Evolutionary conservation across 2,329 filamentous ascomycete species (phyloP), one percentile per base, ranked within the genome.

Genomic region (Xylariomycetidae sp.): DNA sequence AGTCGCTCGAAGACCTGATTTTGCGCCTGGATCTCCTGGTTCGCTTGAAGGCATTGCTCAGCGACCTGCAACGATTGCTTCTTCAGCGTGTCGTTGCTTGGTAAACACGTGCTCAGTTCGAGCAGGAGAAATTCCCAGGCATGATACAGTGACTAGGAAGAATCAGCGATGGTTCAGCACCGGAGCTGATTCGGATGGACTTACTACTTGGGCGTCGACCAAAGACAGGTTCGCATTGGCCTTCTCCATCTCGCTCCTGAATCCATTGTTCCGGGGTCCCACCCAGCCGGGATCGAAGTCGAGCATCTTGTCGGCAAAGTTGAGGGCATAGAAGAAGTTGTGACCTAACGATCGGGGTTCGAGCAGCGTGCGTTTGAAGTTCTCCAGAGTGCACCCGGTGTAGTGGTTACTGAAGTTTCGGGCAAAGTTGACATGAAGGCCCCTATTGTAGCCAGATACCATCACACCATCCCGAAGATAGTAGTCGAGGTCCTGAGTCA

Each of bases 181-280:
- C 4, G 10, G 22, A 33, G 15, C 6, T 27, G 13, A 2, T 17
- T 25, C 14, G 5, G 25, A 64, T 78, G 62, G 68, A 66, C 80
- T 63, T 68, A 85, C 80, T 44, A 92, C 81, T 64, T 98, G 88
- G 16, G 90, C 85, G 57, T 96, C 88, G 20, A 98, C 87, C 20
- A 95, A 68, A 16, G 89, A 94, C 32, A 98, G 59, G 58, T 98
- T 96, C 42, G 83, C 67, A 57, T 98, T 98, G 25, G 90, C 92
- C 40, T 79, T 79, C 50, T 81, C 76, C 61, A 98, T 82, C 55
- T 98, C 92, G 30, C 76, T 74, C 41, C 75, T 73, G 60, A 94
- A 94, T 0, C 89, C 89, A 49, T 82, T 74, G 34, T 76, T 72
- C 46, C 65, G 71, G 44, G 66, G 69, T 26, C 82, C 82, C 33